Conservation (phyloP, 176 grass and related monocot genomes). For the Oryza brachyantha region DNA sequence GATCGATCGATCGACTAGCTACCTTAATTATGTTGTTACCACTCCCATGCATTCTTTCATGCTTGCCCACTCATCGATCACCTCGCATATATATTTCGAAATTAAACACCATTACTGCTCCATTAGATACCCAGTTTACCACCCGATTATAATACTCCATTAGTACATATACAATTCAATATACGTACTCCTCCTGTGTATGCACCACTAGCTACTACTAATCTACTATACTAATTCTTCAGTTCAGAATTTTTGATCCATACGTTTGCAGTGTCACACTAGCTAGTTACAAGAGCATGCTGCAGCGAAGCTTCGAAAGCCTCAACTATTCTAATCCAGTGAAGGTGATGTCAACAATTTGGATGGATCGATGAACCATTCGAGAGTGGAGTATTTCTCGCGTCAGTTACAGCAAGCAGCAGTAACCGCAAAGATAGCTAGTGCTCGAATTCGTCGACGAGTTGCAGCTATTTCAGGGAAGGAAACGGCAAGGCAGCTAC, state of each 20-base stretch:
- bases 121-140: background rate
- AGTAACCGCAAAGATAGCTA: background rate
- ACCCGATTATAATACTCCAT: background rate
- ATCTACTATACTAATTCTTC: background rate
- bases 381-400: background rate
- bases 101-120: background rate
- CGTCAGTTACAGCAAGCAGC: background rate
- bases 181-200: background rate
- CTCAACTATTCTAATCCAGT: background rate
- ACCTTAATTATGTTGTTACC: no score
- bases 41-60: background rate
- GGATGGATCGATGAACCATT: background rate
- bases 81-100: background rate
- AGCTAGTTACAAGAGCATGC: background rate
- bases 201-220: no score
- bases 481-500: background rate
- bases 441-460: background rate
- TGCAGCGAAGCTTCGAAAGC: background rate
- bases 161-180: no score
- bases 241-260: background rate
- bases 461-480: background rate
- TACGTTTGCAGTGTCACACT: background rate
- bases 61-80: no score
- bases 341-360: background rate
- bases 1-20: no score